Conservation (phyloP, 148 eudicot genomes). For the Chenopodium suecicum region DNA sequence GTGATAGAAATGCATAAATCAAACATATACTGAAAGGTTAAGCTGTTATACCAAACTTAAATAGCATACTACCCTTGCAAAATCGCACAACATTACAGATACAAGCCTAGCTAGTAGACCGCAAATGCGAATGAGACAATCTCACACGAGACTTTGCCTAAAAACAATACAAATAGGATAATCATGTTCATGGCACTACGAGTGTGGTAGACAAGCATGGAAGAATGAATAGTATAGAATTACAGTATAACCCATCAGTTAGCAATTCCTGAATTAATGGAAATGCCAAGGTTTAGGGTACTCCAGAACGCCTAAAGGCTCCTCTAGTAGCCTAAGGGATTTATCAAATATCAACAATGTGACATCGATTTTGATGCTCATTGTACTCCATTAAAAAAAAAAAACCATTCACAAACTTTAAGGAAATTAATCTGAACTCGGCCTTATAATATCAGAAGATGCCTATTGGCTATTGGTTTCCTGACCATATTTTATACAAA, state of each 20-base stretch:
- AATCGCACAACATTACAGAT: neutral
- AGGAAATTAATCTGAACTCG: neutral
- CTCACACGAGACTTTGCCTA: too few species aligned
- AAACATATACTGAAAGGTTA: neutral
- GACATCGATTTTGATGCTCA: neutral
- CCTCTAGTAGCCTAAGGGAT: too few species aligned
- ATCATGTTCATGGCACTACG: neutral
- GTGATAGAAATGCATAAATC: neutral
- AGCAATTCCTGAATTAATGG: neutral
- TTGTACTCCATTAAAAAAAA: neutral
- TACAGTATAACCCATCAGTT: neutral
- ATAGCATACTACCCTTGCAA: neutral
- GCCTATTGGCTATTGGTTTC: conserved; percentile 20
- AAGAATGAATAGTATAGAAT: neutral
- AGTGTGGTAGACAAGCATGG: neutral
- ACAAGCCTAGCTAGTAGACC: neutral
- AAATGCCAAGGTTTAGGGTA: neutral
- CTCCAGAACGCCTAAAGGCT: too few species aligned
- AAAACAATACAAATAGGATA: neutral
- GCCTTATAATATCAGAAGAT: neutral
- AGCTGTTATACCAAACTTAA: neutral
- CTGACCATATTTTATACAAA: conserved; percentile 11
- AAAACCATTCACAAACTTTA: neutral
- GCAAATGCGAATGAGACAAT: too few species aligned
- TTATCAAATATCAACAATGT: neutral